Evolutionary conservation across 805 yeast genomes (phyloP), one percentile per base, ranked within the genome.

Genomic region (Ogataea salicorniae): DNA sequence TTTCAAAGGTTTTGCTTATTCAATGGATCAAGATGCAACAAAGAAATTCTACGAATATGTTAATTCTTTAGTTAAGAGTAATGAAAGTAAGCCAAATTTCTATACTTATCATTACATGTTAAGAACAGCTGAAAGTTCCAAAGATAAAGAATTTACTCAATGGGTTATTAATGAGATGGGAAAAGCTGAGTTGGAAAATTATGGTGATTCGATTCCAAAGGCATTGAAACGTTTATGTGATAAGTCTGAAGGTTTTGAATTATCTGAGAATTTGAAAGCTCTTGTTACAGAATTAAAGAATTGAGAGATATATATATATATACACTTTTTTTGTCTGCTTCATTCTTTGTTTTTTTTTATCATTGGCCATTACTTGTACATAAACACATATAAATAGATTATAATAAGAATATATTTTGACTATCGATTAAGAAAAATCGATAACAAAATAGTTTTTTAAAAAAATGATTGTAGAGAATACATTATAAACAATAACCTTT

Each of bases 31-130:
- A 17, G 55, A 56, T 3, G 62, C 70, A 39, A 80, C 81, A 1
- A 58, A 69, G 43, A 46, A 67, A 33, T 77, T 74, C 53, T 71
- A 71, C 54, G 51, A 62, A 13, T 56, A 57, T n/a, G 59, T 76
- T 48, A 62, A 67, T 50, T 47, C 54, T 11, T 11, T 23, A 23
- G 22, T 42, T 41, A 49, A 55, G 23, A 55, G 39, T 46, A 51
- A 48, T 13, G 47, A 51, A 2, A 47, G 46, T 14, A 59, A 57
- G 39, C 80, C 83, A n/a, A 79, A 79, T 57, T 59, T 64, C 48
- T 79, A 57, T 66, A 76, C 83, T 6, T 79, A 59, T 60, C 77
- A 68, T 61, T 77, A 64, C 62, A 57, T 79, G 54, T 56, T 79
- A 45, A 63, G 59, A 39, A 71, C 71, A 54, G 76, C 70, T 42